A percentile compares a stretch with the other conserved stretches of the same genome.
These are phyloP conservation scores for Cucurbita moschata DNA, from an alignment of 306 rosid genomes.

Conservation along the genomic window DNA sequence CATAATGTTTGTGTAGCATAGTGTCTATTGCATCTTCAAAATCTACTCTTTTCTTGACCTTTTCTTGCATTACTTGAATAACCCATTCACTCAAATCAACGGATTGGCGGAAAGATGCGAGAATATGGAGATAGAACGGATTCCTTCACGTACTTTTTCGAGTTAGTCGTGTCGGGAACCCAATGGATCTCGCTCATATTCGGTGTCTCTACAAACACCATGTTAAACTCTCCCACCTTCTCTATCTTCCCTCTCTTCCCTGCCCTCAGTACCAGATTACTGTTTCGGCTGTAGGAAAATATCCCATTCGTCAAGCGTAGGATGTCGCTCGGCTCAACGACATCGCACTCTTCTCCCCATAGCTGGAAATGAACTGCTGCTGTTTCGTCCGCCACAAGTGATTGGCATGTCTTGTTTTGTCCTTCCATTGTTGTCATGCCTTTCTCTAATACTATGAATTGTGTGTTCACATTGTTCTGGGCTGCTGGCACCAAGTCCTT, in stretches of 20 bases:
- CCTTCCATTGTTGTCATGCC: constrained; percentile 35
- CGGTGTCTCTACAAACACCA: constrained; percentile 67
- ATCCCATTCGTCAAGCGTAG: constrained; percentile 35
- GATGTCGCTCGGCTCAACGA: constrained; percentile 46
- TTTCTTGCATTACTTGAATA: neutral
- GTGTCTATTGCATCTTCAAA: neutral
- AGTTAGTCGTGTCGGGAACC: constrained; percentile 37
- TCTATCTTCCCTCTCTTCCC: constrained; percentile 64
- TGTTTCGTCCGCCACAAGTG: constrained; percentile 58
- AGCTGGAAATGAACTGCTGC: constrained; percentile 73
- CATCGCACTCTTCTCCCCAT: constrained; percentile 70
- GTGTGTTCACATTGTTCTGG: constrained; percentile 60
- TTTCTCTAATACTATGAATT: constrained; percentile 58
- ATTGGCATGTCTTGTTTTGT: constrained; percentile 40
- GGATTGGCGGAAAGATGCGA: constrained; percentile 37
- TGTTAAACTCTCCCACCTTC: constrained; percentile 57
- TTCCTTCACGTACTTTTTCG: constrained; percentile 37
- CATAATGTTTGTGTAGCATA: neutral
- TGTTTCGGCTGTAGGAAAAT: constrained; percentile 46
- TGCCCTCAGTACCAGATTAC: constrained; percentile 40
- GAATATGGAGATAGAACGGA: constrained; percentile 44
- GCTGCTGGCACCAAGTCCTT: constrained; percentile 65
- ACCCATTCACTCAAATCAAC: neutral
- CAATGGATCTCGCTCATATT: constrained; percentile 82
- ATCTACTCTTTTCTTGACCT: neutral